Percentiles rank a stretch among this genome's conserved stretches.
Evolutionary conservation across 345 rosid genomes (phyloP).

Genomic region (Boechera stricta): DNA sequence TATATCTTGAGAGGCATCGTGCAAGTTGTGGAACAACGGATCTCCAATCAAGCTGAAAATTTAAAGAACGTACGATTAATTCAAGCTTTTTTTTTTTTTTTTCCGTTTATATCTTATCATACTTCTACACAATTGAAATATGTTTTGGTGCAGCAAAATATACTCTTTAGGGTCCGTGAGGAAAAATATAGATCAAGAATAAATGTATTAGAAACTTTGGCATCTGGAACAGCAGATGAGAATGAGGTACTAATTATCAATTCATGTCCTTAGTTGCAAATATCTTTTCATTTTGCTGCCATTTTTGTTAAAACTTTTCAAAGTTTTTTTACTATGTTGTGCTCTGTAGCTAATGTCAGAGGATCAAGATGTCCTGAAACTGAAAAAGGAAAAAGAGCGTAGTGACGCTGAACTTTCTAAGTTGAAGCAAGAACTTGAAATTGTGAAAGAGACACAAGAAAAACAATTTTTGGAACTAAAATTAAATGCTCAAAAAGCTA

Average conservation of each 20-base stretch:
- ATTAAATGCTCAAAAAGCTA: constrained; percentile 53
- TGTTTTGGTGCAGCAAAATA: constrained; percentile 66
- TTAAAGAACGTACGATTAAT: constrained; percentile 60
- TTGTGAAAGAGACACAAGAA: constrained; percentile 54
- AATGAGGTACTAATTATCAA: constrained; percentile 57
- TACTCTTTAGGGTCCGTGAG: constrained; percentile 57
- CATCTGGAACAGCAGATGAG: constrained; percentile 66
- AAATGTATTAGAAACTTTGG: constrained; percentile 69
- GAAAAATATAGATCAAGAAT: constrained; percentile 72
- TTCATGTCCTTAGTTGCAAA: background rate
- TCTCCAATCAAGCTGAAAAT: constrained; percentile 69
- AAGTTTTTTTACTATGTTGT: background rate
- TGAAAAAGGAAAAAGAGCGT: constrained; percentile 60
- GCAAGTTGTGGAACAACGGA: constrained; percentile 67
- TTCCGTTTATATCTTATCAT: background rate
- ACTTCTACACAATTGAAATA: constrained; percentile 26
- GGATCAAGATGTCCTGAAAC: constrained; percentile 54
- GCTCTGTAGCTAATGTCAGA: constrained; percentile 58
- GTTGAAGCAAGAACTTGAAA: constrained; percentile 63
- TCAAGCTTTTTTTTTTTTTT: background rate
- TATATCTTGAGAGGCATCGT: constrained; percentile 60
- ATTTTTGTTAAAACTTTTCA: background rate
- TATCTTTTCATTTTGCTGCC: background rate
- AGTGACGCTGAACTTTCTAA: constrained; percentile 56
- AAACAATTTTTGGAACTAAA: constrained; percentile 54